Conservation (phyloP, 192 early-diverging fungal species). For the Coemansia umbellata region DNA sequence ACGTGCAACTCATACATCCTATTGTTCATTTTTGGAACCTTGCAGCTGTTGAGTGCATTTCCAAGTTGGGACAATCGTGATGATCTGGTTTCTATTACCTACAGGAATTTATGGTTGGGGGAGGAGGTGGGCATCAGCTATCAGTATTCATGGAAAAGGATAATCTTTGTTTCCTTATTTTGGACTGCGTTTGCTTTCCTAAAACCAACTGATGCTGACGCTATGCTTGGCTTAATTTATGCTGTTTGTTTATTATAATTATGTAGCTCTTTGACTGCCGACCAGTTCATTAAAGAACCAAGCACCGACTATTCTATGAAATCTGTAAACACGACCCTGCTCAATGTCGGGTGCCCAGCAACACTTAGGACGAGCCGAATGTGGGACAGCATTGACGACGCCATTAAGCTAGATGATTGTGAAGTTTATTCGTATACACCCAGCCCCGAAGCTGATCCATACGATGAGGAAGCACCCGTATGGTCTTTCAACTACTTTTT, state of each 20-base stretch:
- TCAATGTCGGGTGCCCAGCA: slow-evolving; percentile 66
- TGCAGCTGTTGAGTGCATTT: background rate
- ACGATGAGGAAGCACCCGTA: slow-evolving; percentile 83
- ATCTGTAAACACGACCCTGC: slow-evolving; percentile 79
- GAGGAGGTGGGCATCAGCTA: no score
- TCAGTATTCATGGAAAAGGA: no score
- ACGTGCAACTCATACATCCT: background rate
- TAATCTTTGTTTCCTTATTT: no score
- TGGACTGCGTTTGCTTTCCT: no score
- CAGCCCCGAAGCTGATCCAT: slow-evolving; percentile 83
- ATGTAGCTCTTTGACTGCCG: slow-evolving; percentile 52
- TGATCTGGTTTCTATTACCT: no score
- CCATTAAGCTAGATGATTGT: slow-evolving; percentile 77
- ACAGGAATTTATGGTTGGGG: no score
- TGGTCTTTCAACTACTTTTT: slow-evolving; percentile 99
- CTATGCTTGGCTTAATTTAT: background rate
- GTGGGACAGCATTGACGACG: slow-evolving; percentile 85
- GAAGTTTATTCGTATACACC: slow-evolving; percentile 92
- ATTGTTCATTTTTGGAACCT: background rate
- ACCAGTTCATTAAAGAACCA: slow-evolving; percentile 62
- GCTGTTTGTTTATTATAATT: background rate
- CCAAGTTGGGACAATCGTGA: no score
- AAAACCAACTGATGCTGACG: no score
- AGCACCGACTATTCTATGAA: slow-evolving; percentile 69
- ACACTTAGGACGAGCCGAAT: slow-evolving; percentile 53